Evolutionary conservation across 805 yeast genomes (phyloP).

Genomic region (Wickerhamomyces hampshirensis): DNA sequence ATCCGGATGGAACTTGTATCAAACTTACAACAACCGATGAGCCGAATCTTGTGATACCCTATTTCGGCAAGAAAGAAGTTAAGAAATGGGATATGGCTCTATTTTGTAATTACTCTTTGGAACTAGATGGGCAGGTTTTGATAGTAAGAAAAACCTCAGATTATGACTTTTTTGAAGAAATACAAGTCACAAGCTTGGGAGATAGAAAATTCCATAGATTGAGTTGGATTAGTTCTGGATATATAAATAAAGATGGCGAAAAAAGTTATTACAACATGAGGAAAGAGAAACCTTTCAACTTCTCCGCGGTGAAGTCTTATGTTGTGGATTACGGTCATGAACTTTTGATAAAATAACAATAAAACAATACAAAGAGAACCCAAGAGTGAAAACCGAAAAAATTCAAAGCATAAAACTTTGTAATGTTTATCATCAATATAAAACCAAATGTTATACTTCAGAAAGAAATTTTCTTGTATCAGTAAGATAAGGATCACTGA

Average conservation of each 20-base stretch:
- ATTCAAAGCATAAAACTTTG: too few relatives aligned
- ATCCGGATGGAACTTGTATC: slow-evolving; percentile 69
- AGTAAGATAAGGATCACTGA: too few relatives aligned
- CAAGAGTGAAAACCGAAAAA: too few relatives aligned
- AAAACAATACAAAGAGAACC: too few relatives aligned
- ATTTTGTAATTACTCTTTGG: slow-evolving; percentile 33
- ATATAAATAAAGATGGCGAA: slow-evolving; percentile 50
- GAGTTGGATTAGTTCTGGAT: slow-evolving; percentile 64
- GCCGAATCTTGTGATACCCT: slow-evolving; percentile 63
- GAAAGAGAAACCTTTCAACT: slow-evolving; percentile 77
- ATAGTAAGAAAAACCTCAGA: slow-evolving; percentile 55
- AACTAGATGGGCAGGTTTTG: slow-evolving; percentile 55
- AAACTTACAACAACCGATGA: slow-evolving; percentile 67
- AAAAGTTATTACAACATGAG: slow-evolving; percentile 50
- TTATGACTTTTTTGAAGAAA: slow-evolving; percentile 59
- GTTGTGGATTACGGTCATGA: slow-evolving; percentile 2
- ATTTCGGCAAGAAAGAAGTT: slow-evolving; percentile 33
- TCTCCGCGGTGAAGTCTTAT: slow-evolving; percentile 53
- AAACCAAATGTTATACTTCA: too few relatives aligned
- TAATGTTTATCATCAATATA: too few relatives aligned
- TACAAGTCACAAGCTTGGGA: slow-evolving; percentile 57
- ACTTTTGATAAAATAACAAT: neutral
- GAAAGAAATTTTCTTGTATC: too few relatives aligned
- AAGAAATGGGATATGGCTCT: slow-evolving; percentile 29
- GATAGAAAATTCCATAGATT: slow-evolving; percentile 62